Evolutionary conservation across 192 early-diverging fungal species (phyloP).

Genomic region (Jimgerdemannia flammicorona): DNA sequence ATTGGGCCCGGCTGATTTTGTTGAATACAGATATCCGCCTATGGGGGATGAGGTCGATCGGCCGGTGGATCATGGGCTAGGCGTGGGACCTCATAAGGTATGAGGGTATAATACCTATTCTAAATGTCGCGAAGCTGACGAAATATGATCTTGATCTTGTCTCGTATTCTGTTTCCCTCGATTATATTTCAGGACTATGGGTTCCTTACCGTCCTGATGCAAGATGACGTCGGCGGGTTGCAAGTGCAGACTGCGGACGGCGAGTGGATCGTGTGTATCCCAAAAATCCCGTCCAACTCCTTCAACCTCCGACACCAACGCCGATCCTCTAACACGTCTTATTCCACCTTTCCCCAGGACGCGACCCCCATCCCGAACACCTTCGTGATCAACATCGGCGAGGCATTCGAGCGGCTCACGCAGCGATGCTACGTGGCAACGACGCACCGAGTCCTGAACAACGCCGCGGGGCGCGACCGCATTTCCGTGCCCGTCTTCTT

Average conservation of each 20-base stretch:
- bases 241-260: slow-evolving; percentile 60
- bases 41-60: slow-evolving; percentile 24
- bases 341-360: slow-evolving; percentile 19
- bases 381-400: slow-evolving; percentile 65
- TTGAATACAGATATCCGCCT: slow-evolving; percentile 28
- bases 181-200: slow-evolving; percentile 31
- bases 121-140: too few species aligned
- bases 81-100: slow-evolving; percentile 55
- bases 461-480: slow-evolving; percentile 38
- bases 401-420: slow-evolving; percentile 52
- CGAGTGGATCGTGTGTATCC: slow-evolving; percentile 45
- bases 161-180: neutral
- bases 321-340: neutral
- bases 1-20: too few species aligned
- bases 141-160: neutral
- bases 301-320: neutral
- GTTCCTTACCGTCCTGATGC: slow-evolving; percentile 51
- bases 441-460: slow-evolving; percentile 54
- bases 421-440: slow-evolving; percentile 48
- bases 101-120: neutral
- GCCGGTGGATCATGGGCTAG: slow-evolving; percentile 35
- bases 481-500: slow-evolving; percentile 58
- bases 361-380: slow-evolving; percentile 50
- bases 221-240: slow-evolving; percentile 55
- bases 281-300: too few species aligned